phyloP scores from a whole-genome alignment of 345 rosid species.

The Aquilaria sinensis region DNA sequence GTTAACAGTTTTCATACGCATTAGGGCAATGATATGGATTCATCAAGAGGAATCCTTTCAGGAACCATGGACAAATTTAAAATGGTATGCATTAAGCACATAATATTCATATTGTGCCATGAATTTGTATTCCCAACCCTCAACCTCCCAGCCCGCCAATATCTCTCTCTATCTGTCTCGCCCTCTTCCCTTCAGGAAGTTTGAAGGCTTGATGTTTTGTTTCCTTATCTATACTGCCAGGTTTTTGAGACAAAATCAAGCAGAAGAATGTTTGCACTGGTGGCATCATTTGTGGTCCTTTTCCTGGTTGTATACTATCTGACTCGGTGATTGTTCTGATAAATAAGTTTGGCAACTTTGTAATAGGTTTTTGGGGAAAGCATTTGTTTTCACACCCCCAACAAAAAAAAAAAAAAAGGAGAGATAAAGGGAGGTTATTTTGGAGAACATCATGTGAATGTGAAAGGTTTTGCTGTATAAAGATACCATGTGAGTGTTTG shows the following conservation, averaged over 20 bases:
- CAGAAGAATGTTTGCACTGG: constrained; percentile 79
- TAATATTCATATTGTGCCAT: background rate
- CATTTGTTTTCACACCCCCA: no score
- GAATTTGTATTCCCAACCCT: background rate
- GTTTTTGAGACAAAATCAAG: constrained; percentile 93
- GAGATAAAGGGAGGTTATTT: no score
- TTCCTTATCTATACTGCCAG: constrained; percentile 21
- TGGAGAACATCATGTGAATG: no score
- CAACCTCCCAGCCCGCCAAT: constrained; percentile 2
- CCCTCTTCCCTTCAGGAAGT: no score
- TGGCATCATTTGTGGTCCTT: constrained; percentile 77
- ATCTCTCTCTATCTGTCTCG: background rate
- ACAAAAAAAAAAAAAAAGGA: no score
- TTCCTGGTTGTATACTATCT: constrained; percentile 82
- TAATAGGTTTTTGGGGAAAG: no score
- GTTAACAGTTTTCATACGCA: constrained; percentile 13
- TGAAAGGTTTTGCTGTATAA: no score
- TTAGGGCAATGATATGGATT: constrained; percentile 95
- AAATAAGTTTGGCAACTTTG: no score
- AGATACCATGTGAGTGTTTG: no score
- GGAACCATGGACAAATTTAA: constrained; percentile 97
- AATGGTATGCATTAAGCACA: constrained; percentile 40
- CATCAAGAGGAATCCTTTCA: constrained; percentile 82
- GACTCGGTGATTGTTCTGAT: constrained; percentile 41
- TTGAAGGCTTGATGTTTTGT: no score